Conservation (phyloP, 169 alveolate species). For the Cryptosporidium bovis region DNA sequence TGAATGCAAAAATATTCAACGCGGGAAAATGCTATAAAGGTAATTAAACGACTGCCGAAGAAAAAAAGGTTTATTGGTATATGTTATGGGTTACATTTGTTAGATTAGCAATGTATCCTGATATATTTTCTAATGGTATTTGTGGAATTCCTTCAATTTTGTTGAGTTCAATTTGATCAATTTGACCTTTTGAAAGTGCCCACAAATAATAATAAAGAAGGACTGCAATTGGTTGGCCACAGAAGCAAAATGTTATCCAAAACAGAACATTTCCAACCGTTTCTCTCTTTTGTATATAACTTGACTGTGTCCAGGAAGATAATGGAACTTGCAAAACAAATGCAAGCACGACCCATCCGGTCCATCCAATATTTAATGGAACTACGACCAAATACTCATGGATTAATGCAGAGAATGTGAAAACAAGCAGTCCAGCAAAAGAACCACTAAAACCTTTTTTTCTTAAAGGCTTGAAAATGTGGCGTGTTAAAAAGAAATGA, state of each 20-base stretch:
- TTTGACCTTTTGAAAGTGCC: slow-evolving; percentile 75
- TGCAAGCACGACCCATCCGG: slow-evolving; percentile 88
- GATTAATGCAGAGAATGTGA: slow-evolving; percentile 88
- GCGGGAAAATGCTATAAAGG: not conserved
- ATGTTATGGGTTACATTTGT: slow-evolving; percentile 69
- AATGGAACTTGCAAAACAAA: slow-evolving; percentile 71
- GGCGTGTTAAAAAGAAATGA: slow-evolving; percentile 92
- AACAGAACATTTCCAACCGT: slow-evolving; percentile 90
- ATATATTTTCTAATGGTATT: slow-evolving; percentile 68
- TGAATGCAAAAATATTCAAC: not conserved
- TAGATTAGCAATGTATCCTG: slow-evolving; percentile 62
- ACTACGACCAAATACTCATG: slow-evolving; percentile 90
- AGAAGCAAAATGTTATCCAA: slow-evolving; percentile 92
- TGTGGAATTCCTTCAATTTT: slow-evolving; percentile 73
- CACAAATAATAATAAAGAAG: slow-evolving; percentile 81
- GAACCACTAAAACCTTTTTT: slow-evolving; percentile 85
- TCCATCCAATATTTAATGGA: slow-evolving; percentile 91
- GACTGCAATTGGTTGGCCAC: slow-evolving; percentile 93
- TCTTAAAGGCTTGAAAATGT: slow-evolving; percentile 91
- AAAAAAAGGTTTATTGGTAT: slow-evolving; percentile 15
- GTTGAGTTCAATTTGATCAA: slow-evolving; percentile 60
- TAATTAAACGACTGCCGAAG: no score
- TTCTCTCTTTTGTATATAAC: slow-evolving; percentile 80
- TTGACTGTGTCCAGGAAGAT: slow-evolving; percentile 73
- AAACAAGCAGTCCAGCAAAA: slow-evolving; percentile 82